phyloP scores from a whole-genome alignment of 305 asterid genomes.

The Solanum aculeatissimum region DNA sequence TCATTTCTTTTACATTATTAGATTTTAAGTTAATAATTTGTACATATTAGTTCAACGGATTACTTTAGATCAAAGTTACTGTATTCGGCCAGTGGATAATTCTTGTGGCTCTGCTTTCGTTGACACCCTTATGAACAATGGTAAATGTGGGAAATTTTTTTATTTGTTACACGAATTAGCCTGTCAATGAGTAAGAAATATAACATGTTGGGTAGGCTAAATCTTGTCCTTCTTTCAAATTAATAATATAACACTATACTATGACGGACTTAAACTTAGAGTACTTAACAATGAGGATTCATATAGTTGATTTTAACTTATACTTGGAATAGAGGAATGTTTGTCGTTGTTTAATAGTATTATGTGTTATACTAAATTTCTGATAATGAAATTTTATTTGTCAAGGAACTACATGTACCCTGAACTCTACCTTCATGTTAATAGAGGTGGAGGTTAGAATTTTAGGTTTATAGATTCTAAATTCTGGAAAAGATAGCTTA shows the following conservation, averaged over 20 bases:
- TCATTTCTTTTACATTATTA: not conserved
- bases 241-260: not conserved
- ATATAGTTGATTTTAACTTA: not conserved
- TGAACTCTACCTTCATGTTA: no score
- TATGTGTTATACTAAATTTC: not conserved
- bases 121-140: not conserved
- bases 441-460: no score
- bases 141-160: not conserved
- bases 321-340: not conserved
- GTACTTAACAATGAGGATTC: not conserved
- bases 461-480: not conserved
- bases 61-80: not conserved
- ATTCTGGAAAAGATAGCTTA: not conserved
- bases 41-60: not conserved
- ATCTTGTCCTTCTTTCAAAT: not conserved
- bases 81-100: not conserved
- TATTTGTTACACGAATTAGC: not conserved
- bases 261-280: not conserved
- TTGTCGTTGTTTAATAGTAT: not conserved
- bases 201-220: not conserved
- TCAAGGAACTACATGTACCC: no score
- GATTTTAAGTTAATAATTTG: not conserved
- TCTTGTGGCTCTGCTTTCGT: not conserved
- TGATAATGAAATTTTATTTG: no score
- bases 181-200: not conserved